Percentiles rank a stretch among this genome's conserved stretches.
Conservation (phyloP, 768 basidiomycete species). For the Cystofilobasidium bisporidii region DNA sequence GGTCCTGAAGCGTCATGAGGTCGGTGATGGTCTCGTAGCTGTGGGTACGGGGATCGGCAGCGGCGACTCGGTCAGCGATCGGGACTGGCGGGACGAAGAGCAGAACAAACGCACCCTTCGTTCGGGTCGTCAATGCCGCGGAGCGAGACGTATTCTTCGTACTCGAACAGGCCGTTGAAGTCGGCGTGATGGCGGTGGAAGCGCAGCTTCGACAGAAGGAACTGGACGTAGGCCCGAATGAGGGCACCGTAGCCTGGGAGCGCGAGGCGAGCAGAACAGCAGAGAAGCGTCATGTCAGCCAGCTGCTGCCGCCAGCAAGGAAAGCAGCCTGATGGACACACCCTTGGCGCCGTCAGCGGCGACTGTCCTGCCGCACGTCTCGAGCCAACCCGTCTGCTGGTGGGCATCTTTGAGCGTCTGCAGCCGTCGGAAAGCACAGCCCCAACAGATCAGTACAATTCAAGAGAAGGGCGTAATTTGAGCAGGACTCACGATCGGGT, state of each 20-base stretch:
- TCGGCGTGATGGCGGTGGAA: constrained; percentile 93
- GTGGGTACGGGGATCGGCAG: not conserved
- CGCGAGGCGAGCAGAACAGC: not conserved
- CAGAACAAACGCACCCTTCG: constrained; percentile 64
- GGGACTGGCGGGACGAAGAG: constrained; percentile 5
- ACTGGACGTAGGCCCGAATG: constrained; percentile 91
- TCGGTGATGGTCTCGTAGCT: constrained; percentile 98
- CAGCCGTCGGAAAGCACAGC: too few species aligned
- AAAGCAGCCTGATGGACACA: constrained; percentile 37
- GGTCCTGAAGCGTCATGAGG: constrained; percentile 94
- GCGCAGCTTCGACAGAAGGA: constrained; percentile 85
- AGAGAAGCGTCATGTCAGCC: not conserved
- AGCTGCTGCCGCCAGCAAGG: constrained; percentile 14
- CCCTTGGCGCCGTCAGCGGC: constrained; percentile 69
- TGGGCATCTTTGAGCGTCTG: constrained; percentile 96
- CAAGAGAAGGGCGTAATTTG: too few species aligned
- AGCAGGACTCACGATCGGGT: constrained; percentile 63
- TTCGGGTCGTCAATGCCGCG: constrained; percentile 98
- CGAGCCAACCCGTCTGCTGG: constrained; percentile 92
- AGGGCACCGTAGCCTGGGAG: constrained; percentile 73
- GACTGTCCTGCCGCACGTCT: constrained; percentile 87
- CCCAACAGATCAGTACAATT: too few species aligned
- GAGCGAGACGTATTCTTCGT: constrained; percentile 93
- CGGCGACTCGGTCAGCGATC: not conserved
- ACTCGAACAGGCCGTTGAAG: constrained; percentile 98